Evolutionary conservation across 2,329 filamentous ascomycete species (phyloP).

Genomic region (Hypoxylon rubiginosum): DNA sequence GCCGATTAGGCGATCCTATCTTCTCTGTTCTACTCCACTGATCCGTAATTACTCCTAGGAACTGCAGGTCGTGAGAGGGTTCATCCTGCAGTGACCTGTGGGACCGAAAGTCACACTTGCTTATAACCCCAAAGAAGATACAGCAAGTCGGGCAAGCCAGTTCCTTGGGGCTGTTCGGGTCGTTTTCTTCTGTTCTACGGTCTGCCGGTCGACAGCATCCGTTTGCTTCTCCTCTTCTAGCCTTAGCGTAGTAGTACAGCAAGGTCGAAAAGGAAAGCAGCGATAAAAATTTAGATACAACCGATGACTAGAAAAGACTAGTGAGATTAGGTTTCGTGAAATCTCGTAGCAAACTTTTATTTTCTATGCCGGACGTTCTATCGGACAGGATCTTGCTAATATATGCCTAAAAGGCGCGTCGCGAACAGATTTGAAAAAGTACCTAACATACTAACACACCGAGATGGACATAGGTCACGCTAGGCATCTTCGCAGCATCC

Average conservation of each 20-base stretch:
- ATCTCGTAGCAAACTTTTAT: not conserved
- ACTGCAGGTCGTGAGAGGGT: constrained; percentile 6
- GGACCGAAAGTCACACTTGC: constrained; percentile 5
- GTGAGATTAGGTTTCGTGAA: constrained; percentile 18
- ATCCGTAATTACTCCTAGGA: constrained; percentile 12
- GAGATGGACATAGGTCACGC: not conserved
- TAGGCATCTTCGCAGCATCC: constrained; percentile 6
- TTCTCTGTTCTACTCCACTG: constrained; percentile 1
- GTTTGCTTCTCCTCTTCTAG: not conserved
- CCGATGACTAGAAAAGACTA: constrained; percentile 1
- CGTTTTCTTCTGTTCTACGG: not conserved
- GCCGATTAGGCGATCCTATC: constrained; percentile 17
- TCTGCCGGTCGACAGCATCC: not conserved
- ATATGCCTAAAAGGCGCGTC: constrained; percentile 4
- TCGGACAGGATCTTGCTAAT: constrained; percentile 2
- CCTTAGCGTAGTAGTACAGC: constrained; percentile 1
- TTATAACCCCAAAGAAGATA: constrained; percentile 6
- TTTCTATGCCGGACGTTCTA: not conserved
- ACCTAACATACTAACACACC: constrained; percentile 1
- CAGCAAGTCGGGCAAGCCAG: not conserved
- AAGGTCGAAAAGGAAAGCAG: constrained; percentile 5
- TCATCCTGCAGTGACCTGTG: constrained; percentile 7
- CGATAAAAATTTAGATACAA: constrained; percentile 2
- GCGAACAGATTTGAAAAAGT: not conserved
- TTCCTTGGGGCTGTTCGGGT: constrained; percentile 1